Conservation (phyloP, 345 rosid genomes). For the Populus davidiana region DNA sequence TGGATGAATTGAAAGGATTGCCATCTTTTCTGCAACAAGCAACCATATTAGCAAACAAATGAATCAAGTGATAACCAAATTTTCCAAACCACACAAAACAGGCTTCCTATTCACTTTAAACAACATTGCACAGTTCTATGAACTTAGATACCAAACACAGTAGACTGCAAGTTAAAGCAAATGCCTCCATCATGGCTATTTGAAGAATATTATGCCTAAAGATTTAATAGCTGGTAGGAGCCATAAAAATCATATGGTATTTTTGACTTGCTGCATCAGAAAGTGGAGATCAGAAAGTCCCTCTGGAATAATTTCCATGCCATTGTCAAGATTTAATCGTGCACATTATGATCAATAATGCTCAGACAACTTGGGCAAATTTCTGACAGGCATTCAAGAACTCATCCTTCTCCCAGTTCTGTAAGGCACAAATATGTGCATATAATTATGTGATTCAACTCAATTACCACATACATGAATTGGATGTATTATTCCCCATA, state of each 20-base stretch:
- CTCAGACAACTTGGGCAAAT: neutral
- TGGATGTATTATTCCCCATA: neutral
- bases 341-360: neutral
- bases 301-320: neutral
- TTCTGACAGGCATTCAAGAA: neutral
- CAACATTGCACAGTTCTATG: neutral
- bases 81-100: slow-evolving; percentile 2
- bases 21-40: slow-evolving; percentile 68
- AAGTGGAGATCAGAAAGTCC: neutral
- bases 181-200: neutral
- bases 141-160: slow-evolving; percentile 4
- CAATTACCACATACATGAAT: neutral
- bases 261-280: neutral
- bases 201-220: slow-evolving; percentile 1
- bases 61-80: neutral
- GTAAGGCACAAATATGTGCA: neutral
- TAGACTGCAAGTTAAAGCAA: neutral
- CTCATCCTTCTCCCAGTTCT: neutral
- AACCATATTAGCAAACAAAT: slow-evolving; percentile 15
- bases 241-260: neutral
- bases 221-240: neutral
- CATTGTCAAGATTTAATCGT: neutral
- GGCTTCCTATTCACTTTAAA: neutral
- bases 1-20: slow-evolving; percentile 60
- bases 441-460: neutral